Evolutionary conservation across 352 stramenopile species (phyloP).

Genomic region (Phytopythium boreale): DNA sequence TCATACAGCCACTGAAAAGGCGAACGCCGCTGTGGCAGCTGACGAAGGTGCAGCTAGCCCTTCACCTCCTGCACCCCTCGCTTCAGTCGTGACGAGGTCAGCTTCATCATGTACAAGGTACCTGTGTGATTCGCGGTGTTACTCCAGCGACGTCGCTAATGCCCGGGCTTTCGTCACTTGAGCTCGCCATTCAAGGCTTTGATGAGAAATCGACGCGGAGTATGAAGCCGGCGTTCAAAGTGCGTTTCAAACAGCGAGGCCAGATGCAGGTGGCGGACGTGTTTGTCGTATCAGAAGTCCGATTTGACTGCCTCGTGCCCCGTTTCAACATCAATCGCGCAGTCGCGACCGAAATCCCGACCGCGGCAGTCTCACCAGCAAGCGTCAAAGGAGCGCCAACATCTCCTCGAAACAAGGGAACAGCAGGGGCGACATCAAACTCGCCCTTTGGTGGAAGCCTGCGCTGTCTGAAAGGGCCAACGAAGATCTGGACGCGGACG

Average conservation of each 20-base stretch:
- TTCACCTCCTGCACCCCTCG: constrained; percentile 11
- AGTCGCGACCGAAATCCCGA: constrained; percentile 27
- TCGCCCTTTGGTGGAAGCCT: constrained; percentile 5
- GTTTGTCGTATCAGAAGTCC: constrained; percentile 34
- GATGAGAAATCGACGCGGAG: constrained; percentile 45
- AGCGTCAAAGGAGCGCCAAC: not conserved
- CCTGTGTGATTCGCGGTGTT: constrained; percentile 53
- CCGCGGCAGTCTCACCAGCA: constrained; percentile 9
- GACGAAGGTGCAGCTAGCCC: not conserved
- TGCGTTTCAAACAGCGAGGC: constrained; percentile 58
- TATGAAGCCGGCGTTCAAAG: constrained; percentile 41
- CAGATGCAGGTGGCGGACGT: constrained; percentile 75
- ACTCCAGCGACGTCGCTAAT: constrained; percentile 36
- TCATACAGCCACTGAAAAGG: not conserved
- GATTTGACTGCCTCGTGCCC: constrained; percentile 48
- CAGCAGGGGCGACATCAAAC: not conserved
- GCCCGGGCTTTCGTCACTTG: constrained; percentile 40
- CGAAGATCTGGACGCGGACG: constrained; percentile 58
- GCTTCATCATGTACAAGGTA: constrained; percentile 68
- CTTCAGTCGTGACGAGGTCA: constrained; percentile 64
- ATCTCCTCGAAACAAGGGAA: not conserved
- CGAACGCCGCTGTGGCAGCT: not conserved
- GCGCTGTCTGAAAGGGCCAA: constrained; percentile 4
- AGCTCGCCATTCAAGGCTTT: constrained; percentile 60
- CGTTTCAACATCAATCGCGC: constrained; percentile 62